Percentiles rank a stretch among this genome's conserved stretches.
phyloP scores from a whole-genome alignment of 2,329 filamentous ascomycete species.

The Alternaria postmessia region DNA sequence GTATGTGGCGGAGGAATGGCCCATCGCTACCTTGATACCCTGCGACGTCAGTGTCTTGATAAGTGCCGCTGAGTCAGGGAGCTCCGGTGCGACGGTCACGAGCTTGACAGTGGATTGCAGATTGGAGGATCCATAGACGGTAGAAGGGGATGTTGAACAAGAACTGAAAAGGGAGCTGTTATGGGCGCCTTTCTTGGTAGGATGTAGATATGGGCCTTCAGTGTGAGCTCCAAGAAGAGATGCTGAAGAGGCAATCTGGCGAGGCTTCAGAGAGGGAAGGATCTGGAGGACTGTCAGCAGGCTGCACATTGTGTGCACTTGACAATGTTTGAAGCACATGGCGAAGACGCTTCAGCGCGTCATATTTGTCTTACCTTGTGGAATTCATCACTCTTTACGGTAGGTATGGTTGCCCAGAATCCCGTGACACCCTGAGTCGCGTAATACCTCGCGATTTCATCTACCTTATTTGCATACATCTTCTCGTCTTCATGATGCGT shows the following conservation, averaged over 20 bases:
- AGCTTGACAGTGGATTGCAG: conserved; percentile 56
- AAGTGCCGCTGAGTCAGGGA: conserved; percentile 52
- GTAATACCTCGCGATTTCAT: conserved; percentile 59
- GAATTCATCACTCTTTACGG: conserved; percentile 58
- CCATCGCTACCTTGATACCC: conserved; percentile 58
- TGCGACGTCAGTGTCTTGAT: conserved; percentile 54
- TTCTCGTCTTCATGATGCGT: conserved; percentile 57
- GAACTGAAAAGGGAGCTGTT: conserved; percentile 55
- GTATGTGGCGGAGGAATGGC: conserved; percentile 61
- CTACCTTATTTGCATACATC: conserved; percentile 55
- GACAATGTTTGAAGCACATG: not conserved
- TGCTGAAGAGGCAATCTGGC: conserved; percentile 54
- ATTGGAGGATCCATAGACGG: conserved; percentile 59
- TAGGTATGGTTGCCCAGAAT: conserved; percentile 64
- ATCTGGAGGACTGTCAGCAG: conserved; percentile 48
- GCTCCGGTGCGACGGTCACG: conserved; percentile 63
- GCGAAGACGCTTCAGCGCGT: not conserved
- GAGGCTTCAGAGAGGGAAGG: conserved; percentile 58
- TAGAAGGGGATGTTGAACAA: conserved; percentile 43
- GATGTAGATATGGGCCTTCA: conserved; percentile 64
- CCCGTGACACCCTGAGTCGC: conserved; percentile 62
- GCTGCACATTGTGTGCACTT: not conserved
- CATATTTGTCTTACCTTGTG: conserved; percentile 46
- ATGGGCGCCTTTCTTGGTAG: conserved; percentile 64
- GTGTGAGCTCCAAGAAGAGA: conserved; percentile 64